Evolutionary conservation across 139 green algal genomes (phyloP).

Genomic region (Gonium pectorale): DNA sequence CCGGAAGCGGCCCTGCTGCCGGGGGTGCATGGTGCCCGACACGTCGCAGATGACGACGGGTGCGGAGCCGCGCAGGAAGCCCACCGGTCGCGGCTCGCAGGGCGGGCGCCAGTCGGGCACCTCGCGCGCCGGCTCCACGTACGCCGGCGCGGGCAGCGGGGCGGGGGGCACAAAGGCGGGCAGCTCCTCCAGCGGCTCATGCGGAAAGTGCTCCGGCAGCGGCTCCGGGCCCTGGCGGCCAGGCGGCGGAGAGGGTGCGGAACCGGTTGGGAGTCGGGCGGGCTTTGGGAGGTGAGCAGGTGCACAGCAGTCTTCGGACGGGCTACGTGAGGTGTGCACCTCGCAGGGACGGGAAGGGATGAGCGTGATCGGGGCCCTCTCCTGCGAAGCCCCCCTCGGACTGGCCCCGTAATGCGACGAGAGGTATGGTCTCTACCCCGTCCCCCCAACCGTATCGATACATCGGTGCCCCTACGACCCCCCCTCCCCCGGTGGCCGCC

Average conservation of each 20-base stretch:
- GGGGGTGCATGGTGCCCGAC: constrained; percentile 69
- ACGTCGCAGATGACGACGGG: constrained; percentile 75
- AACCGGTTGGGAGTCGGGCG: no score
- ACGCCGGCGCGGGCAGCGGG: neutral
- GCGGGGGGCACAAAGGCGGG: constrained; percentile 46
- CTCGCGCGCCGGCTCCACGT: neutral
- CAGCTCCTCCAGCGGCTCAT: constrained; percentile 51
- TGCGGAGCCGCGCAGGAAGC: constrained; percentile 70
- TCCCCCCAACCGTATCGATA: no score
- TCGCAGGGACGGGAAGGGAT: no score
- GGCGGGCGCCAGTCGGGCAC: constrained; percentile 58
- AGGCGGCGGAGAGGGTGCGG: no score
- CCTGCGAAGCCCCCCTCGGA: no score
- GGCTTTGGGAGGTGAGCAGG: no score
- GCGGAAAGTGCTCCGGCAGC: constrained; percentile 43
- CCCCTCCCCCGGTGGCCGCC: neutral
- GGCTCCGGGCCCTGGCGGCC: constrained; percentile 57
- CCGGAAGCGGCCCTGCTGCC: constrained; percentile 41
- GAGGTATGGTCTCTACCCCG: no score
- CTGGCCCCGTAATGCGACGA: no score
- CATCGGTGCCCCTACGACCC: no score
- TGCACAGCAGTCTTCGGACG: no score
- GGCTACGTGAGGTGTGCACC: no score
- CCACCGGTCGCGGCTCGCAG: constrained; percentile 68
- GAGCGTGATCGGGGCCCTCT: no score